Evolutionary conservation across 225 moss, liverwort and hornwort species (phyloP).

Genomic region (Straminergon stramineum): DNA sequence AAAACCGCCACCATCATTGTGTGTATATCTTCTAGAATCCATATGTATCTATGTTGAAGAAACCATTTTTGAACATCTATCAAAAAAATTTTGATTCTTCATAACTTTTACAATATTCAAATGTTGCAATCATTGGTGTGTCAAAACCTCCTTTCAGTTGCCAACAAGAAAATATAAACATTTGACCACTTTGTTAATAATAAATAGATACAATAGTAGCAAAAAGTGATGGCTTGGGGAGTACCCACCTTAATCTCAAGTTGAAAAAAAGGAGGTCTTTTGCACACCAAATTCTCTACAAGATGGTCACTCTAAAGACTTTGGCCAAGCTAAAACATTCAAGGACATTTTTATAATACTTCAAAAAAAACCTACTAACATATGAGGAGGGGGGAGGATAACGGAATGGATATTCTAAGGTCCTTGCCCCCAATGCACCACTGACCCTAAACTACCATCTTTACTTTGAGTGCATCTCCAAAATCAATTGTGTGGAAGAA

Average conservation of each 20-base stretch:
- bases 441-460: too few species aligned
- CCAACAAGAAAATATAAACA: neutral
- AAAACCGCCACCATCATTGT: accelerated
- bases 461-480: too few species aligned
- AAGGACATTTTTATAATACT: neutral
- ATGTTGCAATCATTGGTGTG: accelerated
- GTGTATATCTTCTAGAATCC: neutral
- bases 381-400: neutral
- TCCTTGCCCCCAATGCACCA: too few species aligned
- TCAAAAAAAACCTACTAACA: too few species aligned
- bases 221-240: accelerated
- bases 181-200: neutral
- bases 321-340: neutral
- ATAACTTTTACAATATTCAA: neutral
- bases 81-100: neutral
- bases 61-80: neutral
- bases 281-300: neutral
- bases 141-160: neutral
- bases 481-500: too few species aligned
- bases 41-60: neutral
- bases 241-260: neutral
- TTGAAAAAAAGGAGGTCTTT: accelerated
- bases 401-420: neutral
- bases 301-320: neutral
- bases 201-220: too few species aligned